A percentile compares a stretch with the other conserved stretches of the same genome.
phyloP scores from a whole-genome alignment of 768 basidiomycete genomes.

The Podaxis sp. region DNA sequence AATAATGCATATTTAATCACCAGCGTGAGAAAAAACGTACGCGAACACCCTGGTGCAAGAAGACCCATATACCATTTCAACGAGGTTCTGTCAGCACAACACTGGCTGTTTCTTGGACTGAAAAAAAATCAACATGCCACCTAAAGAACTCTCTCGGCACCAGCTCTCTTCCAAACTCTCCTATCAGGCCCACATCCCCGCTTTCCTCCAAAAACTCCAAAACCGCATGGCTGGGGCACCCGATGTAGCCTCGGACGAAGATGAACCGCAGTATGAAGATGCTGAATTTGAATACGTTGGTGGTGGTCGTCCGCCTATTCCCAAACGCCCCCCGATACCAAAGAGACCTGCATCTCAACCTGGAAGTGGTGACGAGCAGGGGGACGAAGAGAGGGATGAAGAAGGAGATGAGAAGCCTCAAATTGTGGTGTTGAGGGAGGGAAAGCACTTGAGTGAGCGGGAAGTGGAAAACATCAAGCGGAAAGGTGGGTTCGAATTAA shows the following conservation, averaged over 20 bases:
- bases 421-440: constrained; percentile 83
- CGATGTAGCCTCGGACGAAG: constrained; percentile 44
- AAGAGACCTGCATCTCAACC: constrained; percentile 62
- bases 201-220: constrained; percentile 64
- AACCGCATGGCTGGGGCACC: constrained; percentile 52
- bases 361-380: constrained; percentile 46
- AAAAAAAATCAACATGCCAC: constrained; percentile 27
- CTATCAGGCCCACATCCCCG: constrained; percentile 57
- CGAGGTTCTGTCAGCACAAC: too few species aligned
- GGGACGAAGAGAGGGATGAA: constrained; percentile 47
- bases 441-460: constrained; percentile 77
- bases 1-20: too few species aligned
- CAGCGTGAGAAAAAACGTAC: not conserved
- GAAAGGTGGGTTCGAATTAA: constrained; percentile 44
- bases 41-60: not conserved
- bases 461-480: constrained; percentile 78
- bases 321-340: constrained; percentile 67
- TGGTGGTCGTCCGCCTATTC: constrained; percentile 70
- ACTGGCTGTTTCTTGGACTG: not conserved
- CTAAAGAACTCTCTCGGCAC: constrained; percentile 63
- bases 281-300: constrained; percentile 60
- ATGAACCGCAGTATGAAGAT: constrained; percentile 30
- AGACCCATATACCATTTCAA: too few species aligned
- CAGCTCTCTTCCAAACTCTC: constrained; percentile 70
- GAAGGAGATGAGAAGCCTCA: constrained; percentile 78